Evolutionary conservation across 805 yeast genomes (phyloP), one percentile per base, ranked within the genome.

Genomic region (Middelhovenomyces tepae): DNA sequence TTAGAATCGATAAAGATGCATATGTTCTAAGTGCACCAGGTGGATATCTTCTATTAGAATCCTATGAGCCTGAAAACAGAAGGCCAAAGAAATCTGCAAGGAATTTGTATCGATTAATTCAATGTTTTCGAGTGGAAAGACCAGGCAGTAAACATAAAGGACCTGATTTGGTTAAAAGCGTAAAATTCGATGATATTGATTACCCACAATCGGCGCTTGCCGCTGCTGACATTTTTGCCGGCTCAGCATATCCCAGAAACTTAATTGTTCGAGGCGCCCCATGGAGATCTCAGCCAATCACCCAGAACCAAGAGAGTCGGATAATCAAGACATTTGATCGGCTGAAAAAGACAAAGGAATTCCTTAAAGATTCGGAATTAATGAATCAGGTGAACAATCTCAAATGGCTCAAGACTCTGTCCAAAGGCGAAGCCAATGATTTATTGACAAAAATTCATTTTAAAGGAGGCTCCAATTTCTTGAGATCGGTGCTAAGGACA

Each of bases 151-250:
- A 19, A 19, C 11, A 10, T 29, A 19, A 11, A 16, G 17, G 35
- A 23, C 27, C 24, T 9, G 13, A 26, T 7, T 18, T 6, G 10
- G 22, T 7, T 6, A 10, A 17, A 9, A n/a, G 16, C 14, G 18
- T 7, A 8, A 11, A 19, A 23, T 8, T 36, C 9, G 21, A 10
- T 7, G 29, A 35, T 5, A 30, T 27, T n/a, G 22, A 14, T 11
- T 26, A 29, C 25, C 29, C 38, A 15, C 16, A 22, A 10, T 8
- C 35, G 4, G 45, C 39, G 16, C 19, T 42, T 5, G 34, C 37
- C 31, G 42, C 42, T 6, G 44, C 45, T 4, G 44, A 37, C 20
- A 5, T 9, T 8, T 29, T 9, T 13, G 45, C 38, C 4, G 18
- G 19, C 5, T 8, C 19, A 22, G 13, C 16, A 16, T 42, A 22